A percentile compares a stretch with the other conserved stretches of the same genome.
Conservation (phyloP, 192 early-diverging fungal genomes). For the Linnemannia schmuckeri region DNA sequence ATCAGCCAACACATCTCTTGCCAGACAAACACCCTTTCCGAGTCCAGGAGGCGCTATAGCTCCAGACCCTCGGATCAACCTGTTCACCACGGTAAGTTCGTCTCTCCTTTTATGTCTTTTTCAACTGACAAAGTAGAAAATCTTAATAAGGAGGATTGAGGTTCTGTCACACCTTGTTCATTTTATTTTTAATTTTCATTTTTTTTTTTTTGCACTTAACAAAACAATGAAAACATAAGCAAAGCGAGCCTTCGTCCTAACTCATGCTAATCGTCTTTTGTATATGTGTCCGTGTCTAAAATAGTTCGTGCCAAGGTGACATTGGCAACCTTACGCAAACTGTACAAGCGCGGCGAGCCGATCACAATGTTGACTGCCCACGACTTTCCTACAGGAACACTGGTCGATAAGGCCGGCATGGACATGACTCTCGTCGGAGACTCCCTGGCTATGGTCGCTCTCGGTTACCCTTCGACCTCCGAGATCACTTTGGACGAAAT, state of each 20-base stretch:
- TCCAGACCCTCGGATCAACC: slow-evolving; percentile 23
- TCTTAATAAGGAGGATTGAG: slow-evolving; percentile 2
- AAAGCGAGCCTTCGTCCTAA: not conserved
- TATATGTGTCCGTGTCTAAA: not conserved
- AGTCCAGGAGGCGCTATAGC: slow-evolving; percentile 13
- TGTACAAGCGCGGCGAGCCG: slow-evolving; percentile 79
- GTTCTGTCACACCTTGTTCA: not conserved
- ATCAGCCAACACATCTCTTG: not conserved
- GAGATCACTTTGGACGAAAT: slow-evolving; percentile 94
- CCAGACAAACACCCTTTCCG: not conserved
- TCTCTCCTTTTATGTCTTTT: not conserved
- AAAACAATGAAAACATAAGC: not conserved
- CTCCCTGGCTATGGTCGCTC: slow-evolving; percentile 95
- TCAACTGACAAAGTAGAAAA: not conserved
- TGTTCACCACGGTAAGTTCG: slow-evolving; percentile 23
- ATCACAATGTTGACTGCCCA: slow-evolving; percentile 96
- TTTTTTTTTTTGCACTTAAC: not conserved
- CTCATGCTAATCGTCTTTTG: not conserved
- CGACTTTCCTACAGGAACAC: slow-evolving; percentile 93
- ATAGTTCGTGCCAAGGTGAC: slow-evolving; percentile 84
- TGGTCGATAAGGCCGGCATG: slow-evolving; percentile 85
- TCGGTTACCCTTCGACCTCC: slow-evolving; percentile 90
- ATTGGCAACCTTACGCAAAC: slow-evolving; percentile 77
- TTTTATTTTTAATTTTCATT: not conserved
- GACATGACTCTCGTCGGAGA: slow-evolving; percentile 95